Percentiles rank a stretch among this genome's conserved stretches.
These are phyloP conservation scores for Ulota crispa DNA, from an alignment of 225 moss, liverwort and hornwort genomes.

Conservation along the genomic window DNA sequence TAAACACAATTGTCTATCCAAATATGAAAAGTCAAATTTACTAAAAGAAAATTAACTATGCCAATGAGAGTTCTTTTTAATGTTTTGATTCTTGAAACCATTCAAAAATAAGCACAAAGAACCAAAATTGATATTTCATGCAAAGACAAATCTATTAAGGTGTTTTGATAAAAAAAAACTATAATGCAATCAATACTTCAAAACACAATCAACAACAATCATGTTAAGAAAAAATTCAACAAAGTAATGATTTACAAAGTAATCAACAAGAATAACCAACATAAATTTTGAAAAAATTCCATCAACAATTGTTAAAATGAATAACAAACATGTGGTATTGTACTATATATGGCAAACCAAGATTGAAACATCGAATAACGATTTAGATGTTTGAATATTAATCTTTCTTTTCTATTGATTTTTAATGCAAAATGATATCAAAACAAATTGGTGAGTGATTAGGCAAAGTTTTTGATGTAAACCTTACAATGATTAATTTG, in stretches of 20 bases:
- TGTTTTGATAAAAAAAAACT: background rate
- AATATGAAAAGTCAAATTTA: background rate
- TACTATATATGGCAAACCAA: fast-evolving
- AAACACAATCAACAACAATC: background rate
- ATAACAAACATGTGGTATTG: background rate
- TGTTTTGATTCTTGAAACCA: too few species aligned
- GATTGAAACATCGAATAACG: background rate
- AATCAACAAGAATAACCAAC: background rate
- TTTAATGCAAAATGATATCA: background rate
- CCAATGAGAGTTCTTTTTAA: background rate
- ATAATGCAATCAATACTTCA: background rate
- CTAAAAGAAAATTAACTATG: background rate
- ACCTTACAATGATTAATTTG: background rate
- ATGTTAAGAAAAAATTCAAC: background rate
- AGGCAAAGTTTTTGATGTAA: background rate
- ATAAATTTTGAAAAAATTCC: background rate
- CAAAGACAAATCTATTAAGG: background rate
- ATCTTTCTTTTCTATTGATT: background rate
- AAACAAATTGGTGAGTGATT: background rate
- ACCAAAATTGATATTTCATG: background rate
- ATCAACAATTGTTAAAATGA: background rate
- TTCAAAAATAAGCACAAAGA: background rate
- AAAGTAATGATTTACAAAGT: background rate
- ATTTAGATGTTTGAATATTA: fast-evolving
- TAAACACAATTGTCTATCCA: fast-evolving